Percentiles rank a stretch among this genome's conserved stretches.
Conservation (phyloP, 345 rosid genomes). For the Iberis pinnata region DNA sequence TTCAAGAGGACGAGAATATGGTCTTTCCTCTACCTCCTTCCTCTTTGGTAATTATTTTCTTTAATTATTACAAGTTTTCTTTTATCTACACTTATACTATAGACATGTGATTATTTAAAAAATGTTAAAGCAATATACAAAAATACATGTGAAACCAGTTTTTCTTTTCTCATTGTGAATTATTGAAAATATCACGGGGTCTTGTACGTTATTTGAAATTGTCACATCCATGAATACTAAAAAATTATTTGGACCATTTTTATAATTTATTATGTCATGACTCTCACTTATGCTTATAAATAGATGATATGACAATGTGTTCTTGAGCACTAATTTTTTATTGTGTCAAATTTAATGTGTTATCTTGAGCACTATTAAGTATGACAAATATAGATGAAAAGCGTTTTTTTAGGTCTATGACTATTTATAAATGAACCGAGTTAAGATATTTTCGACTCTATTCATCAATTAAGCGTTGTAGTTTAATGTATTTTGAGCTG, state of each 20-base stretch:
- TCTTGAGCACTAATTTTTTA: conserved; percentile 5
- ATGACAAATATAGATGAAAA: conserved; percentile 6
- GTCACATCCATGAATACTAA: too few species aligned
- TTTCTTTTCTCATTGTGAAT: background rate
- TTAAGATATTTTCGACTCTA: too few species aligned
- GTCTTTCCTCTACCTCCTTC: conserved; percentile 58
- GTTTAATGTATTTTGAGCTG: background rate
- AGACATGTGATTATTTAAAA: conserved; percentile 16
- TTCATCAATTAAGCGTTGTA: background rate
- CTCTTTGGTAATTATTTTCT: conserved; percentile 45
- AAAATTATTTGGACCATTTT: too few species aligned
- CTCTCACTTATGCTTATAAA: too few species aligned
- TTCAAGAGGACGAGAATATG: conserved; percentile 76
- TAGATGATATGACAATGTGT: conserved; percentile 23
- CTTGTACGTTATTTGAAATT: background rate
- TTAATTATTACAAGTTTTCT: background rate
- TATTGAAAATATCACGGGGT: conserved; percentile 1
- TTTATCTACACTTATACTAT: background rate
- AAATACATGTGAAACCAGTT: conserved; percentile 25
- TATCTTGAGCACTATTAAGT: conserved; percentile 1
- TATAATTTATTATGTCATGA: too few species aligned
- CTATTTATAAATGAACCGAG: too few species aligned
- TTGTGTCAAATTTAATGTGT: too few species aligned
- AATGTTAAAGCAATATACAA: conserved; percentile 18
- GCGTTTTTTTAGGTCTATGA: background rate